phyloP scores from a whole-genome alignment of 2,329 filamentous ascomycete genomes.

The Ophiostoma ips region DNA sequence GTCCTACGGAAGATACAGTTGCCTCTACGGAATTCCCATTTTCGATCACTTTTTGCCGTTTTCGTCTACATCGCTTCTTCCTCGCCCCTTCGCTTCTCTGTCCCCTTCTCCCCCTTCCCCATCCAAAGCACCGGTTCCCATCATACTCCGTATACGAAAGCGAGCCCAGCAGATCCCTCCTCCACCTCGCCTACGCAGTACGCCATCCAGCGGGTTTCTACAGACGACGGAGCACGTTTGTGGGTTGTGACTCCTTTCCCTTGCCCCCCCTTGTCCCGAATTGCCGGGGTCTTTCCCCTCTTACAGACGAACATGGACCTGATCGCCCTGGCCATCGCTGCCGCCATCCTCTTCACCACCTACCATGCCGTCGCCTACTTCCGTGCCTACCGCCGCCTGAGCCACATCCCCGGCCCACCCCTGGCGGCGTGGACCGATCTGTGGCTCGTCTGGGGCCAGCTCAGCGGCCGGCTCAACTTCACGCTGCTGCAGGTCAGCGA shows the following conservation, averaged over 20 bases:
- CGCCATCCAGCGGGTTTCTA: too few relatives aligned
- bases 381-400: slow-evolving; percentile 10
- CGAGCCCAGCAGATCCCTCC: too few relatives aligned
- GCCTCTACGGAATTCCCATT: background rate
- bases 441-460: slow-evolving; percentile 19
- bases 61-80: background rate
- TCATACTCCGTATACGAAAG: too few relatives aligned
- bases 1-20: background rate
- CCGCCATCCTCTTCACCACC: background rate
- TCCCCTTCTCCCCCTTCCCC: background rate
- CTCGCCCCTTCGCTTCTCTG: background rate
- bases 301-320: background rate
- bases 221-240: too few relatives aligned
- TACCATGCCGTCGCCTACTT: background rate
- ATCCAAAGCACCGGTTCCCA: too few relatives aligned
- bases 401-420: slow-evolving; percentile 19
- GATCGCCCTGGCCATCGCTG: background rate
- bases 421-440: slow-evolving; percentile 18
- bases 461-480: slow-evolving; percentile 17
- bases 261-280: background rate
- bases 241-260: background rate
- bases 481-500: slow-evolving; percentile 14
- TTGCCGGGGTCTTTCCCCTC: too few relatives aligned
- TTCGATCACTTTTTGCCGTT: background rate
- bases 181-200: too few relatives aligned